These are phyloP conservation scores for Amaranthus palmeri DNA, from an alignment of 148 eudicot genomes.

Conservation along the genomic window DNA sequence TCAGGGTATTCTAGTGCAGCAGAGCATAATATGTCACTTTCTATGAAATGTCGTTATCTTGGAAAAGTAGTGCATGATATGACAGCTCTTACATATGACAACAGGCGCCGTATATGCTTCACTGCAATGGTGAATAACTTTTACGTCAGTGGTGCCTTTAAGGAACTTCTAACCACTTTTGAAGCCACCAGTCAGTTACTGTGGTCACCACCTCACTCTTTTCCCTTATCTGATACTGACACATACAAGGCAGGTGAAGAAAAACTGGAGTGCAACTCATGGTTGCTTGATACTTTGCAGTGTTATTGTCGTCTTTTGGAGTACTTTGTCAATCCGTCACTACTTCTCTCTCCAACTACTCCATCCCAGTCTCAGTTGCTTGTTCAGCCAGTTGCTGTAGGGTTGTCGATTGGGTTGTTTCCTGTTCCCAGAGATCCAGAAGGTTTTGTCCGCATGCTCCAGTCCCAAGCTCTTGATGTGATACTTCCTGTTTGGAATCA, in stretches of 20 bases:
- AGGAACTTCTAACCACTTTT: conserved; percentile 88
- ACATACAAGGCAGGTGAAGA: conserved; percentile 41
- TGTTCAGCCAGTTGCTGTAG: conserved; percentile 92
- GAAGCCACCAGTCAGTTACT: conserved; percentile 95
- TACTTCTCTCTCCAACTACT: conserved; percentile 68
- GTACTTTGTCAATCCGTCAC: conserved; percentile 80
- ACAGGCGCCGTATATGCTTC: conserved; percentile 70
- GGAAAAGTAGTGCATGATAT: conserved; percentile 95
- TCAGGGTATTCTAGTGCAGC: conserved; percentile 53
- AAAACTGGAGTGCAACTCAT: conserved; percentile 55
- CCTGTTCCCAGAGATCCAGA: conserved; percentile 96
- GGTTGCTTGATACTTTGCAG: conserved; percentile 85
- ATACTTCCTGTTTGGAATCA: conserved; percentile 95
- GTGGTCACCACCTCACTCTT: conserved; percentile 63
- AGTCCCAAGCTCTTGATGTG: conserved; percentile 91
- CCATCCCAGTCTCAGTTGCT: conserved; percentile 85
- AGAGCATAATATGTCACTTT: conserved; percentile 48
- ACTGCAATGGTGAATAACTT: conserved; percentile 79
- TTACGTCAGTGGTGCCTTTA: conserved; percentile 89
- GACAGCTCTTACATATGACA: conserved; percentile 73
- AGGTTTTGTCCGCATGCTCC: conserved; percentile 88
- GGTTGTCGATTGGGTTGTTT: conserved; percentile 92
- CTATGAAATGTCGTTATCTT: conserved; percentile 88
- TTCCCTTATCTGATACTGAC: conserved; percentile 41
- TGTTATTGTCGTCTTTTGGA: conserved; percentile 78